Evolutionary conservation across 306 rosid genomes (phyloP).

Genomic region (Bauhinia variegata): DNA sequence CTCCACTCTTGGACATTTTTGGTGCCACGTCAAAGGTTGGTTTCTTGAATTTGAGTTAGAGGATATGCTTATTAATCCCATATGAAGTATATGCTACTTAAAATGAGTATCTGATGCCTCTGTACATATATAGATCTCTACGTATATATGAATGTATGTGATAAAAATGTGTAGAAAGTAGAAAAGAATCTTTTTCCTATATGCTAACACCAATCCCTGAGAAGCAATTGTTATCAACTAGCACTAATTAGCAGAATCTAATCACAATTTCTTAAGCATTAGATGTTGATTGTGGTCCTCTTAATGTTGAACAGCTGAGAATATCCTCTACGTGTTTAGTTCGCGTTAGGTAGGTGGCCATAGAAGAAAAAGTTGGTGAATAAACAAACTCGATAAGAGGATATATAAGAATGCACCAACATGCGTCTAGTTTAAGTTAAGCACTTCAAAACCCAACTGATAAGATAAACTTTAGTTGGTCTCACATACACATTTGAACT

Average conservation of each 20-base stretch:
- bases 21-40: not conserved
- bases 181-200: not conserved
- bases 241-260: not conserved
- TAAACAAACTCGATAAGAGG: too few species aligned
- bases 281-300: not conserved
- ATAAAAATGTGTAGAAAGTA: too few species aligned
- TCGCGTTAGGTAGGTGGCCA: not conserved
- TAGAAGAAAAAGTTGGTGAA: not conserved
- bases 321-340: not conserved
- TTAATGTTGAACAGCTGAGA: conserved; percentile 1
- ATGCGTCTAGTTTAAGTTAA: too few species aligned
- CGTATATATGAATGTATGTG: not conserved
- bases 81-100: not conserved
- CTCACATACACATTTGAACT: too few species aligned
- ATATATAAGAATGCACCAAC: too few species aligned
- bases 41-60: not conserved
- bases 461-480: too few species aligned
- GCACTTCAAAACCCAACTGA: too few species aligned
- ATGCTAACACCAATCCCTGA: not conserved
- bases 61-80: not conserved
- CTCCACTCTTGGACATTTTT: conserved; percentile 6
- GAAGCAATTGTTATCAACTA: not conserved
- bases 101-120: too few species aligned
- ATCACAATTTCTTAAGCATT: not conserved
- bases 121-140: not conserved